phyloP scores from a whole-genome alignment of 352 stramenopile species.

The Globisporangium cystogenes region DNA sequence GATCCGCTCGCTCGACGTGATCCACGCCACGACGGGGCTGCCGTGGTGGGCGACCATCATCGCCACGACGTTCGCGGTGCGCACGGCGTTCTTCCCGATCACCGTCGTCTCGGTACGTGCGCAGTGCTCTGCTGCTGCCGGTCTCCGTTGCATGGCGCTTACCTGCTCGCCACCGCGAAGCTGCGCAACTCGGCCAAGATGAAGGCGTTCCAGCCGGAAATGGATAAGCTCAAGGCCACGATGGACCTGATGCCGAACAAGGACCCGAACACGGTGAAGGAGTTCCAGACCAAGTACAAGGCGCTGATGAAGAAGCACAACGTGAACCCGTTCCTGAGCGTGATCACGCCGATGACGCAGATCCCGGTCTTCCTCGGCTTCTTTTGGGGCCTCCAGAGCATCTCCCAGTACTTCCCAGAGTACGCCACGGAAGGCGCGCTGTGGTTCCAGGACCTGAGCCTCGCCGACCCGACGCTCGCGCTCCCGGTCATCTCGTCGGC shows the following conservation, averaged over 20 bases:
- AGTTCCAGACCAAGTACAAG: constrained; percentile 74
- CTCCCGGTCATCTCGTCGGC: constrained; percentile 78
- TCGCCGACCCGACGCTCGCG: constrained; percentile 59
- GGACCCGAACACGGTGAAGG: constrained; percentile 39
- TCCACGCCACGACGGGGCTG: constrained; percentile 76
- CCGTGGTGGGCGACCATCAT: constrained; percentile 88
- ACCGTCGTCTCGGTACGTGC: constrained; percentile 66
- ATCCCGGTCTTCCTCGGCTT: constrained; percentile 83
- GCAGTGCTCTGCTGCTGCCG: background rate
- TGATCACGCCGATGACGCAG: constrained; percentile 68
- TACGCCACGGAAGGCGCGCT: constrained; percentile 69
- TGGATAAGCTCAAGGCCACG: constrained; percentile 73
- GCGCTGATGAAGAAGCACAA: constrained; percentile 80
- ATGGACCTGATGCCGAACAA: constrained; percentile 48
- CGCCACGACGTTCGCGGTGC: constrained; percentile 70
- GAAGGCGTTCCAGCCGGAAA: constrained; percentile 76
- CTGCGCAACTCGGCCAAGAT: constrained; percentile 84
- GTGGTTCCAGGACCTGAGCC: constrained; percentile 81
- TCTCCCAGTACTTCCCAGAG: constrained; percentile 76
- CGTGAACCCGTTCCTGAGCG: constrained; percentile 69
- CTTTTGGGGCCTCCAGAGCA: constrained; percentile 79
- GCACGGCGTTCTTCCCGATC: constrained; percentile 68
- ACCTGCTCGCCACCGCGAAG: constrained; percentile 15
- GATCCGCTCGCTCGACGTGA: constrained; percentile 63
- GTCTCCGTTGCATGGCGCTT: too few species aligned